Conservation (phyloP, 2,329 filamentous ascomycete species). For the Fusarium abutilonis region DNA sequence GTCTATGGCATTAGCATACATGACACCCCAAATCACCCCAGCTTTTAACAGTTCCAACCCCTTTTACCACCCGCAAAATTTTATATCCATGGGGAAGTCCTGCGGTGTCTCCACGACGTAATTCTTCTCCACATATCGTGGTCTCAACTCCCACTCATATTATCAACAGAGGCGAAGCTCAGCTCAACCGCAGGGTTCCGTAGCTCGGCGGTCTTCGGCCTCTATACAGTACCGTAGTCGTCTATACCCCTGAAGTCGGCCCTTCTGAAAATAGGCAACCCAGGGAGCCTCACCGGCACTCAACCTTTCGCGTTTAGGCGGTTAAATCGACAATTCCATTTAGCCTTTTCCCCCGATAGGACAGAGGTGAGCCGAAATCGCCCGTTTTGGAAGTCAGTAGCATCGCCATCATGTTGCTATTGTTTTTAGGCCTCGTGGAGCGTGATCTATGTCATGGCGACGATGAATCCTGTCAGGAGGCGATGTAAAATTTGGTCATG, state of each 20-base stretch:
- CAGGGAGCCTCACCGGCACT: conserved; percentile 4
- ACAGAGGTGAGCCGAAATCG: not conserved
- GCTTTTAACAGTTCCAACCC: not conserved
- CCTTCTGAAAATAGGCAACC: conserved; percentile 7
- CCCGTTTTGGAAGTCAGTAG: not conserved
- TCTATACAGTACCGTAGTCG: not conserved
- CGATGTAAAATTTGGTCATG: not conserved
- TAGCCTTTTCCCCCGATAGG: conserved; percentile 30
- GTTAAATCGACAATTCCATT: conserved; percentile 22
- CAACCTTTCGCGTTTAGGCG: conserved; percentile 3
- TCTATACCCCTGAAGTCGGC: conserved; percentile 1
- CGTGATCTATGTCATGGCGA: conserved; percentile 2
- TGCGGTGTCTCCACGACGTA: conserved; percentile 11
- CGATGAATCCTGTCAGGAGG: conserved; percentile 7
- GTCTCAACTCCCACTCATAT: not conserved
- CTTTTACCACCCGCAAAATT: not conserved
- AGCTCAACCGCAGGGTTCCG: not conserved
- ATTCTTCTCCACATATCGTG: conserved; percentile 15
- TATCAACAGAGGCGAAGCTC: not conserved
- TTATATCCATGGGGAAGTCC: not conserved
- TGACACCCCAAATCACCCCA: not conserved
- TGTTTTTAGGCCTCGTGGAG: not conserved
- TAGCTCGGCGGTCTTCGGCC: conserved; percentile 21
- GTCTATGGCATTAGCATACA: no score
- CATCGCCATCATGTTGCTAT: not conserved